Base-by-base conservation (phyloP, 257 asterid genomes). In the Nyctanthes arbortristis region DNA sequence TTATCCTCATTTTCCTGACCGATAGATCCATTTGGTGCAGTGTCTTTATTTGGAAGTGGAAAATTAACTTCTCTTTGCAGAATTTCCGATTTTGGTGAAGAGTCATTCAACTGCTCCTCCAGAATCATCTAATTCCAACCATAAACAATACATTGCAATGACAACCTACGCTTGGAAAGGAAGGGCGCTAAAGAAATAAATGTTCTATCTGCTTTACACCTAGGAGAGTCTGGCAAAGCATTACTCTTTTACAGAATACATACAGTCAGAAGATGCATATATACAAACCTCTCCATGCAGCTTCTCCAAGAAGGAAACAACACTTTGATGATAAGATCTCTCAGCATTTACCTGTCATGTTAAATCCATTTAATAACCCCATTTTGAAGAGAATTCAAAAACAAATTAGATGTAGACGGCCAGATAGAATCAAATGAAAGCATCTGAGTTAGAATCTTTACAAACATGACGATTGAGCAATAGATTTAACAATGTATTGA, bases 261-360 rank as follows among this genome's bases (percentile, higher is more conserved):
- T 13, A 31, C 37, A 65, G 63, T 60, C 52, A 61, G n/a, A 32
- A 20, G 16, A 69, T 49, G 61, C 52, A 65, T 37, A 20, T 40
- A 35, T n/a, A 78, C 70, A 45, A 54, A 93, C 98, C 97, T 93
- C 87, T 20, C 89, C 79, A 65, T 85, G 89, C 65, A 90, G 87
- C 87, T 88, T 93, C 88, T 93, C 98, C 75, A 93, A 77, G 65
- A 90, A 77, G 56, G 92, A 78, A 72, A 88, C 84, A 45, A 80
- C 85, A 67, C 78, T 82, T 72, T 78, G 97, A 78, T 93, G 97
- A 80, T 89, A 93, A 59, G 87, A 84, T 82, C 96, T 87, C 86
- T 87, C 99, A 59, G 97, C 96, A 77, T 85, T 83, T 12, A 93
- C 97, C 98, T 89, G 95, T 29, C 56, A 73, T 45, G 63, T 61